Percentiles rank a stretch among this genome's conserved stretches.
phyloP scores from a whole-genome alignment of 352 stramenopile species.

The Plasmopara halstedii region DNA sequence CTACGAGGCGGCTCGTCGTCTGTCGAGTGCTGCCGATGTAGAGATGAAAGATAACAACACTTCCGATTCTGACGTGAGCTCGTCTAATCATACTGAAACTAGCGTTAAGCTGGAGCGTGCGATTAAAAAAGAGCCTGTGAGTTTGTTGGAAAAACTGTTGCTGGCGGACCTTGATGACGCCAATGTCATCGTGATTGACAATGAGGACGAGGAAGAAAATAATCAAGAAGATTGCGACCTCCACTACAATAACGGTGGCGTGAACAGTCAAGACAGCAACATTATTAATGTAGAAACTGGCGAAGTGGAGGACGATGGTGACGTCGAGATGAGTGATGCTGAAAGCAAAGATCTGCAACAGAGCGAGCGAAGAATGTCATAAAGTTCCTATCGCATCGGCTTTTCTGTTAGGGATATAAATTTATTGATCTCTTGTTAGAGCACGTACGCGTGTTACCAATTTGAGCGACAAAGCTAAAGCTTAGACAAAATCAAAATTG shows the following conservation, averaged over 20 bases:
- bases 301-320: constrained; percentile 21
- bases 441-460: too few relatives aligned
- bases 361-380: constrained; percentile 29
- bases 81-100: neutral
- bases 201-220: constrained; percentile 40
- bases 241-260: constrained; percentile 4
- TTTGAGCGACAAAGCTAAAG: too few relatives aligned
- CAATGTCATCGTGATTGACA: constrained; percentile 52
- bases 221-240: constrained; percentile 17
- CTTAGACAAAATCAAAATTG: too few relatives aligned
- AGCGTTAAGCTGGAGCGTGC: constrained; percentile 14
- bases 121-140: constrained; percentile 23
- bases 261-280: constrained; percentile 15
- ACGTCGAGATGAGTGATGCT: constrained; percentile 13
- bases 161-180: constrained; percentile 35
- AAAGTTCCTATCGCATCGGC: neutral
- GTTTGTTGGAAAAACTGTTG: constrained; percentile 46
- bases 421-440: too few relatives aligned
- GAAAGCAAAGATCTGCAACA: constrained; percentile 2
- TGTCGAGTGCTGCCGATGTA: constrained; percentile 12
- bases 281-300: constrained; percentile 25
- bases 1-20: constrained; percentile 38
- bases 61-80: neutral
- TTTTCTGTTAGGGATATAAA: constrained; percentile 18
- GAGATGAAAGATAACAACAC: constrained; percentile 20